phyloP scores from a whole-genome alignment of 208 protist genomes.

The Leishmania tropica region DNA sequence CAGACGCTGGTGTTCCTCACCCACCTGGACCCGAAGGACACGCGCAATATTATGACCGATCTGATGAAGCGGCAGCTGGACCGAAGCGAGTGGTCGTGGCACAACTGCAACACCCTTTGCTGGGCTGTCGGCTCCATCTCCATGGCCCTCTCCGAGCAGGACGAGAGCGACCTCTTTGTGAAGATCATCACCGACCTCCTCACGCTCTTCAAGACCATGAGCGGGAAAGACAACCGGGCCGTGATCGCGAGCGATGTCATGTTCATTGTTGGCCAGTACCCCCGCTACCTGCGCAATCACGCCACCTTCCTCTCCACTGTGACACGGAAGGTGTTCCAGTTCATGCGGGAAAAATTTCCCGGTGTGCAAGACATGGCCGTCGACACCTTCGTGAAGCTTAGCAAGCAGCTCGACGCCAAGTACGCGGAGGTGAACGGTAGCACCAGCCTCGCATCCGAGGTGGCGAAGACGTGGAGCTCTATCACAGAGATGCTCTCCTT shows the following conservation, averaged over 20 bases:
- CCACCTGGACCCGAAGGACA: constrained; percentile 95
- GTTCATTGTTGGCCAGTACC: constrained; percentile 99
- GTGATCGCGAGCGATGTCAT: constrained; percentile 99
- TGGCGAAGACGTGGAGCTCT: constrained; percentile 83
- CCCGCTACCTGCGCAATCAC: constrained; percentile 97
- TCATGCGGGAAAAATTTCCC: constrained; percentile 99
- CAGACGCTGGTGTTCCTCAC: constrained; percentile 98
- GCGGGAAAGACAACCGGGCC: constrained; percentile 98
- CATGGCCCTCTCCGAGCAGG: constrained; percentile 95
- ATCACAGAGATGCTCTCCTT: constrained; percentile 94
- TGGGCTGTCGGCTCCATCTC: constrained; percentile 99
- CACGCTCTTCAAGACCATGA: constrained; percentile 95
- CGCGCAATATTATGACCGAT: constrained; percentile 96
- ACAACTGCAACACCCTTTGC: constrained; percentile 98
- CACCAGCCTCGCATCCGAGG: constrained; percentile 91
- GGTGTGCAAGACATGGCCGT: constrained; percentile 99
- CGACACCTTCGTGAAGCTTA: constrained; percentile 99
- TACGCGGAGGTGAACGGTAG: constrained; percentile 52
- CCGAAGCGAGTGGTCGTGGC: constrained; percentile 94
- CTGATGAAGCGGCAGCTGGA: constrained; percentile 83
- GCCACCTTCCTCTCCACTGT: constrained; percentile 99
- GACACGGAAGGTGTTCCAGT: constrained; percentile 99
- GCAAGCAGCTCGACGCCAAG: constrained; percentile 94
- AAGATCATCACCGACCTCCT: constrained; percentile 98
- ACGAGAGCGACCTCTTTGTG: constrained; percentile 98